Percentiles rank a stretch among this genome's conserved stretches.
Evolutionary conservation across 768 basidiomycete genomes (phyloP).

Genomic region (Pisolithus microcarpus): DNA sequence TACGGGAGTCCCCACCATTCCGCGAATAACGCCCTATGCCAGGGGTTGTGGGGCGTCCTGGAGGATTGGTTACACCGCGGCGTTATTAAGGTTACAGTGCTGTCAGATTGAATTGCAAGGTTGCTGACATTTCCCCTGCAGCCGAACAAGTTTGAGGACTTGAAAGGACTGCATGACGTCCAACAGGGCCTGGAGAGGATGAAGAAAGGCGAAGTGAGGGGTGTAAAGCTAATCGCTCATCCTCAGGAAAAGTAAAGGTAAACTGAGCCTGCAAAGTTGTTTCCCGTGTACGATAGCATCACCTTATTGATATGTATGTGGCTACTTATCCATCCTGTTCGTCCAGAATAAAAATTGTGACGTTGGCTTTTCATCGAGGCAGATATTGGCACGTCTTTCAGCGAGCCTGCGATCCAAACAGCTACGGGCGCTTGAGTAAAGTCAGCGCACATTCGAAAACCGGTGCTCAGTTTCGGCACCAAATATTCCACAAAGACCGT

Average conservation of each 20-base stretch:
- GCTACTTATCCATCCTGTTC: no score
- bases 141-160: constrained; percentile 38
- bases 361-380: no score
- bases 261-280: neutral
- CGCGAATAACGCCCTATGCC: constrained; percentile 13
- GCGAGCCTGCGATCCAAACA: no score
- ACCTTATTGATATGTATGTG: no score
- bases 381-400: no score
- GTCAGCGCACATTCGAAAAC: no score
- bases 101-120: neutral
- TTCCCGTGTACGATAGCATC: neutral
- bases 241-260: constrained; percentile 31
- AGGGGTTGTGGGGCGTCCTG: constrained; percentile 15
- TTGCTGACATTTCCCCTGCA: constrained; percentile 9
- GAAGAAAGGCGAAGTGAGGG: constrained; percentile 33
- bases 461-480: no score
- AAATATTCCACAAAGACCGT: no score
- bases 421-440: no score
- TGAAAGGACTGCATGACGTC: constrained; percentile 36
- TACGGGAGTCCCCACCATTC: constrained; percentile 19
- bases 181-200: constrained; percentile 30
- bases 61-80: constrained; percentile 21
- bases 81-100: constrained; percentile 16
- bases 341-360: no score
- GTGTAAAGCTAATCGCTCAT: constrained; percentile 35